Conservation (phyloP, 164 flowering plant species). For the Aristolochia californica region DNA sequence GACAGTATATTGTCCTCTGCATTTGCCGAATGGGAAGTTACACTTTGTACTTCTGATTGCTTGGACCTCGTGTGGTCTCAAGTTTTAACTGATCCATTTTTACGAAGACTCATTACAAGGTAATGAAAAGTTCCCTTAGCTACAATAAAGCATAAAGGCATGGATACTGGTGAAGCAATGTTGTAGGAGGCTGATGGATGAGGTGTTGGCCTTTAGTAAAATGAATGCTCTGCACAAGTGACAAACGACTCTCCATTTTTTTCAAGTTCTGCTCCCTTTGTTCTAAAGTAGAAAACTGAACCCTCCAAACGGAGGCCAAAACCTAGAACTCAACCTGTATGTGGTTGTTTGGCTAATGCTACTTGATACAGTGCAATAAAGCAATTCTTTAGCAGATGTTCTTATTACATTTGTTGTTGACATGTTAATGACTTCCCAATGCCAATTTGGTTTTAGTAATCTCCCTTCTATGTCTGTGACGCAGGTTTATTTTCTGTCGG, state of each 20-base stretch:
- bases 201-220: not conserved
- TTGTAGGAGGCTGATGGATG: not conserved
- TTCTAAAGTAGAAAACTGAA: not conserved
- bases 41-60: conserved; percentile 52
- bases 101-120: conserved; percentile 83
- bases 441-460: not conserved
- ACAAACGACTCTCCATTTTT: not conserved
- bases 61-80: conserved; percentile 90
- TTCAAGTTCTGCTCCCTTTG: not conserved
- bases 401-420: not conserved
- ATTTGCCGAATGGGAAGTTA: conserved; percentile 76
- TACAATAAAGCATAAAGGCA: not conserved
- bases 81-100: conserved; percentile 75
- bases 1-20: conserved; percentile 55
- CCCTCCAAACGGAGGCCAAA: no score
- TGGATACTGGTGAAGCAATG: no score
- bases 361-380: no score
- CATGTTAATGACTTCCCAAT: not conserved
- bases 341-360: not conserved
- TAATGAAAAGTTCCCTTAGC: conserved; percentile 12
- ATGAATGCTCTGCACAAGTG: not conserved
- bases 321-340: not conserved
- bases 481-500: conserved; percentile 87
- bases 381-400: not conserved
- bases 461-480: not conserved